Evolutionary conservation across 768 basidiomycete species (phyloP).

Genomic region (Hypholoma fasciculare): DNA sequence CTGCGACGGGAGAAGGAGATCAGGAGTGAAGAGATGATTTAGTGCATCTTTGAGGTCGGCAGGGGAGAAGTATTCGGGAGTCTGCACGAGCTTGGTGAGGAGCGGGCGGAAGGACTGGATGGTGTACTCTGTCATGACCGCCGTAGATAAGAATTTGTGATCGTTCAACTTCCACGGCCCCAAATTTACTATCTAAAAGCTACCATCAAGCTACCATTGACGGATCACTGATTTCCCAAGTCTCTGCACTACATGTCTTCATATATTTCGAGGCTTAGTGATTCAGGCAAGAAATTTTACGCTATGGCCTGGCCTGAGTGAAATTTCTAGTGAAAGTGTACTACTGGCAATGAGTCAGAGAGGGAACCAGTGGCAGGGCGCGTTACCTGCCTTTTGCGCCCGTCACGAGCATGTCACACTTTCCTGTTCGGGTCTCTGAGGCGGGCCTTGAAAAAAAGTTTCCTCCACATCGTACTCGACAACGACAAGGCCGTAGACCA

Average conservation of each 20-base stretch:
- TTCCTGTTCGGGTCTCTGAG: slow-evolving; percentile 11
- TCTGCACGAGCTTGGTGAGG: slow-evolving; percentile 75
- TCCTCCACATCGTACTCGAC: slow-evolving; percentile 31
- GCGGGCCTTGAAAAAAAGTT: slow-evolving; percentile 30
- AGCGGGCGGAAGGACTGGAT: slow-evolving; percentile 69
- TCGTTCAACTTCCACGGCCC: neutral
- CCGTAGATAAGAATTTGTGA: neutral
- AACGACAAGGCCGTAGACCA: slow-evolving; percentile 35
- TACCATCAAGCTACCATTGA: too few species aligned
- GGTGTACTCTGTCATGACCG: slow-evolving; percentile 23
- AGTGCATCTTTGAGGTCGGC: slow-evolving; percentile 75
- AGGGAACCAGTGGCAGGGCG: too few species aligned
- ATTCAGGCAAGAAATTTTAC: too few species aligned
- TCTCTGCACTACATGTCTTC: too few species aligned
- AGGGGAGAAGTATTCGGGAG: slow-evolving; percentile 79
- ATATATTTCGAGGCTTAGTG: too few species aligned
- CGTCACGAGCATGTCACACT: neutral
- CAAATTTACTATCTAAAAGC: neutral
- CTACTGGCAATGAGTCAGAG: too few species aligned
- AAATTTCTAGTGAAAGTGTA: too few species aligned
- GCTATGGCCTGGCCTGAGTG: too few species aligned
- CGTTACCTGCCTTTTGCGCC: too few species aligned
- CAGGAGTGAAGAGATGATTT: slow-evolving; percentile 70
- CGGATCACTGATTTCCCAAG: too few species aligned
- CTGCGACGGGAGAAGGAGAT: slow-evolving; percentile 66